Conservation (phyloP, 2,329 filamentous ascomycete species). For the Phialophora tarda region DNA sequence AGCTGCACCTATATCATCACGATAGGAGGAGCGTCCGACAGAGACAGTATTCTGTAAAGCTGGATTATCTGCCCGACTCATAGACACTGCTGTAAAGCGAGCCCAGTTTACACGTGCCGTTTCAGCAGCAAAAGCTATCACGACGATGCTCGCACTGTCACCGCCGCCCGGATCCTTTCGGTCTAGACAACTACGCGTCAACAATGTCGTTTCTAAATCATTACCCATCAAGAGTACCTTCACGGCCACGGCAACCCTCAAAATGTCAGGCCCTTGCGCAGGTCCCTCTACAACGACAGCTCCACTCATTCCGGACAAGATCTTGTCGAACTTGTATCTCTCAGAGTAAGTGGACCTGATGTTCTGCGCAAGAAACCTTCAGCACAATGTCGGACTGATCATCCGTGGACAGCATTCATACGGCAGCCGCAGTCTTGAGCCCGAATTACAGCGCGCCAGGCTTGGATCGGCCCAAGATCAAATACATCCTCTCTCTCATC, state of each 20-base stretch:
- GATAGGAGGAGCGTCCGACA: not conserved
- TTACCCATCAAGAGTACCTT: slow-evolving; percentile 17
- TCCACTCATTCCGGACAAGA: slow-evolving; percentile 34
- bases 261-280: slow-evolving; percentile 17
- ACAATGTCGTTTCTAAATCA: slow-evolving; percentile 14
- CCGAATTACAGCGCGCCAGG: slow-evolving; percentile 30
- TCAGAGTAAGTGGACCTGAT: slow-evolving; percentile 30
- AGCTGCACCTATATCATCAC: not conserved
- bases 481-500: slow-evolving; percentile 33
- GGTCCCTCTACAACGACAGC: slow-evolving; percentile 32
- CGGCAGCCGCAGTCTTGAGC: slow-evolving; percentile 33
- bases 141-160: slow-evolving; percentile 23
- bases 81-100: not conserved
- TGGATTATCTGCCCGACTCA: slow-evolving; percentile 19
- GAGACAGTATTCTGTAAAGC: not conserved
- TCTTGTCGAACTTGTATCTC: slow-evolving; percentile 33
- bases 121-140: not conserved
- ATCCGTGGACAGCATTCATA: slow-evolving; percentile 26
- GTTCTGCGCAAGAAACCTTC: not conserved
- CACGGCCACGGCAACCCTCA: not conserved
- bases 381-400: not conserved
- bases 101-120: slow-evolving; percentile 1
- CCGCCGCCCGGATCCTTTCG: slow-evolving; percentile 7
- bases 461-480: slow-evolving; percentile 29
- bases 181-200: slow-evolving; percentile 12